Evolutionary conservation across 768 basidiomycete genomes (phyloP).

Genomic region (Mycena olivaceomarginata): DNA sequence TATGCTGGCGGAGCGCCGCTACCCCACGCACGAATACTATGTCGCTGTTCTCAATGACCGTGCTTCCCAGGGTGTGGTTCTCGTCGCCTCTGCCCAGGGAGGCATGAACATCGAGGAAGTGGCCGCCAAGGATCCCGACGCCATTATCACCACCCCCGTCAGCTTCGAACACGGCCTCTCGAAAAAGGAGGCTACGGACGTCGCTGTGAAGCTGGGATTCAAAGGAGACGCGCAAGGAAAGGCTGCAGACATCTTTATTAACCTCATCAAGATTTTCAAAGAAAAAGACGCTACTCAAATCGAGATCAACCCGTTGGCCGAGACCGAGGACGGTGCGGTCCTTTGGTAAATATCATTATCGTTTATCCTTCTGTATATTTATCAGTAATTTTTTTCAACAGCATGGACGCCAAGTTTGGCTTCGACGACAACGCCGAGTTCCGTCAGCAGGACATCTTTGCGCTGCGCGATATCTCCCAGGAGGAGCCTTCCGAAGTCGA

Average conservation of each 20-base stretch:
- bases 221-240: conserved; percentile 84
- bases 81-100: conserved; percentile 95
- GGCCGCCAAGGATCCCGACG: conserved; percentile 93
- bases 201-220: conserved; percentile 96
- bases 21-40: conserved; percentile 98
- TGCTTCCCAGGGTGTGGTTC: conserved; percentile 89
- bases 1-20: conserved; percentile 97
- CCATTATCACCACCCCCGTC: conserved; percentile 97
- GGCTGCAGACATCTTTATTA: conserved; percentile 95
- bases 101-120: conserved; percentile 99
- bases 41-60: conserved; percentile 98
- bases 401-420: conserved; percentile 99
- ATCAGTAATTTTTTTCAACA: conserved; percentile 54
- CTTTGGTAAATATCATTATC: conserved; percentile 82
- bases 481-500: conserved; percentile 99
- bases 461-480: conserved; percentile 93
- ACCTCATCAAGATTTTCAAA: conserved; percentile 97
- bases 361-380: conserved; percentile 13
- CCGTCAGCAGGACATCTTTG: conserved; percentile 94
- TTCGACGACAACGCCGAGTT: conserved; percentile 99
- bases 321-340: conserved; percentile 93
- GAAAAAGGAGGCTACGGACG: conserved; percentile 78
- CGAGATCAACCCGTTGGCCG: conserved; percentile 98
- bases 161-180: conserved; percentile 89
- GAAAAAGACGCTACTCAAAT: conserved; percentile 99